Evolutionary conservation across 176 grass and related monocot genomes (phyloP).

Genomic region (Ananas comosus): DNA sequence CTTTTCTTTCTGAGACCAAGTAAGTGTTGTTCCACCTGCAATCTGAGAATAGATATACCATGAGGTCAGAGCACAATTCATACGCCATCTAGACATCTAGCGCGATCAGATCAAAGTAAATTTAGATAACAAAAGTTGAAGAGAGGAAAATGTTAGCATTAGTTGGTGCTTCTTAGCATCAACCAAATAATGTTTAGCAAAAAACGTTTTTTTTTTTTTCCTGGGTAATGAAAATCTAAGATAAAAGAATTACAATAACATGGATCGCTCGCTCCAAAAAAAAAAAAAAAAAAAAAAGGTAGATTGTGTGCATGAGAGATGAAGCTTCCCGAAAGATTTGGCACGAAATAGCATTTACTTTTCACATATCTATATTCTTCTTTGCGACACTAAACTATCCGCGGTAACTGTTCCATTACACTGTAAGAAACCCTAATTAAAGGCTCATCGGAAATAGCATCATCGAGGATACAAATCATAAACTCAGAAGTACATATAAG

Average conservation of each 20-base stretch:
- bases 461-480: too few relatives aligned
- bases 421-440: too few relatives aligned
- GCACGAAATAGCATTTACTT: background rate
- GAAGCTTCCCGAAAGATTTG: background rate
- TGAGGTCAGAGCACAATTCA: background rate
- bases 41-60: constrained; percentile 27
- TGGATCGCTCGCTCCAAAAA: background rate
- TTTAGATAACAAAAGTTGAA: background rate
- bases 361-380: too few relatives aligned
- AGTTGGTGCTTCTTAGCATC: too few relatives aligned
- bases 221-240: background rate
- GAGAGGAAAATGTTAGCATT: too few relatives aligned
- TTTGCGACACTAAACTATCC: too few relatives aligned
- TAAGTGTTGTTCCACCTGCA: constrained; percentile 39
- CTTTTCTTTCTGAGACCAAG: constrained; percentile 41
- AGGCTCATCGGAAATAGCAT: too few relatives aligned
- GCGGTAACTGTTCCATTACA: too few relatives aligned
- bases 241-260: background rate
- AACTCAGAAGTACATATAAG: too few relatives aligned
- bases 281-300: background rate
- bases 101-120: background rate
- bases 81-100: background rate
- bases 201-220: background rate
- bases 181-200: too few relatives aligned
- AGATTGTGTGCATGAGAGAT: background rate